A percentile compares a stretch with the other conserved stretches of the same genome.
These are phyloP conservation scores for Hevea brasiliensis DNA, from an alignment of 345 rosid species.

Conservation along the genomic window DNA sequence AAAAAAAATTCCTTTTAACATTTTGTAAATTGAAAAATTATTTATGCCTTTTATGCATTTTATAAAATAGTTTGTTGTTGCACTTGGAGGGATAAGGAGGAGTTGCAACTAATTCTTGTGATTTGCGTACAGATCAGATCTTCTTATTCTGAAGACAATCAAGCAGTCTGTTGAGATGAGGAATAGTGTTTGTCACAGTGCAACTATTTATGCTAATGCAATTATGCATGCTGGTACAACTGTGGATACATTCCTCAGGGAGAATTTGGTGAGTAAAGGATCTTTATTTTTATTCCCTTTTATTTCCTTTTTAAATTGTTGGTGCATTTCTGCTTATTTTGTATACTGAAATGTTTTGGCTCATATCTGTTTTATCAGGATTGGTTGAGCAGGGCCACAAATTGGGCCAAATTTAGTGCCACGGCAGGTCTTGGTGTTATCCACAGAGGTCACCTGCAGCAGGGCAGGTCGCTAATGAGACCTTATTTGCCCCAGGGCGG, in stretches of 20 bases:
- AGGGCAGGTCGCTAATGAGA: slow-evolving; percentile 96
- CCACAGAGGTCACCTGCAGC: slow-evolving; percentile 95
- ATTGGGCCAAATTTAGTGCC: slow-evolving; percentile 99
- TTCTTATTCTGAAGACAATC: slow-evolving; percentile 87
- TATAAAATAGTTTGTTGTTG: background rate
- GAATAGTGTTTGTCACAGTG: slow-evolving; percentile 98
- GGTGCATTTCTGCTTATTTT: background rate
- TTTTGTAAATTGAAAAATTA: background rate
- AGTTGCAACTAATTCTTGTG: slow-evolving; percentile 10
- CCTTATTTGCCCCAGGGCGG: slow-evolving; percentile 99
- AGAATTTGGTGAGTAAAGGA: slow-evolving; percentile 66
- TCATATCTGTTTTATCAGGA: slow-evolving; percentile 56
- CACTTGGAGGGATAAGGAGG: background rate
- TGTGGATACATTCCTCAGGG: slow-evolving; percentile 97
- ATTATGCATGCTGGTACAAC: slow-evolving; percentile 99
- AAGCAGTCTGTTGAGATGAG: slow-evolving; percentile 99
- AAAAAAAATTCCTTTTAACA: slow-evolving; percentile 2
- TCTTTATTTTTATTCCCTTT: slow-evolving; percentile 2
- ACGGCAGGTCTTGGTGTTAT: slow-evolving; percentile 99
- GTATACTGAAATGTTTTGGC: slow-evolving; percentile 12
- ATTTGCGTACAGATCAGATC: slow-evolving; percentile 72
- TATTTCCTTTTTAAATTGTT: background rate
- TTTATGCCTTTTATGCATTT: background rate
- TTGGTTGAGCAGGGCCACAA: slow-evolving; percentile 99
- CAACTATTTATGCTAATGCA: slow-evolving; percentile 96